Percentiles rank a stretch among this genome's conserved stretches.
These are phyloP conservation scores for Apiotrichum gracile DNA, from an alignment of 1,284 basidiomycete genomes.

Conservation along the genomic window DNA sequence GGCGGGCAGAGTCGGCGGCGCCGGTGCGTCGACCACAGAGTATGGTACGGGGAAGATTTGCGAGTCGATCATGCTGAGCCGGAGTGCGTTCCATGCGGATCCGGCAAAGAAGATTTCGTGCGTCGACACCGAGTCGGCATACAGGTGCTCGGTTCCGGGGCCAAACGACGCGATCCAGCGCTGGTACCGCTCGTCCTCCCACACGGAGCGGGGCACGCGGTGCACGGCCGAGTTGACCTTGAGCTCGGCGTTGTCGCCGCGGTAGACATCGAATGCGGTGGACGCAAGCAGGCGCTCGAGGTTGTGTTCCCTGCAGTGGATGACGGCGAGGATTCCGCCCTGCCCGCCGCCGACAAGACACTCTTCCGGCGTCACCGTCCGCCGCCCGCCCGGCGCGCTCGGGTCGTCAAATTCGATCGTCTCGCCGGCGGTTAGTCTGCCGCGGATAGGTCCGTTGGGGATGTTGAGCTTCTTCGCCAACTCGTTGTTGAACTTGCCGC, in stretches of 20 bases:
- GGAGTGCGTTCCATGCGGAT: conserved; percentile 64
- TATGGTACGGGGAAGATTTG: conserved; percentile 68
- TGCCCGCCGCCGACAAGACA: conserved; percentile 41
- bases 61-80: conserved; percentile 65
- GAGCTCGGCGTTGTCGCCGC: conserved; percentile 12
- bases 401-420: conserved; percentile 45
- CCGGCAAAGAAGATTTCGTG: conserved; percentile 71
- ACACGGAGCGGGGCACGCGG: conserved; percentile 59
- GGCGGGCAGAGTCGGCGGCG: conserved; percentile 13
- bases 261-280: conserved; percentile 53
- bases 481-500: conserved; percentile 77
- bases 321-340: conserved; percentile 36
- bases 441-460: conserved; percentile 54
- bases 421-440: conserved; percentile 47
- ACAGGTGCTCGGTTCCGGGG: conserved; percentile 59
- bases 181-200: conserved; percentile 64
- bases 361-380: conserved; percentile 46
- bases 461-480: conserved; percentile 66
- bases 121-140: conserved; percentile 59
- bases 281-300: conserved; percentile 48
- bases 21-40: conserved; percentile 42
- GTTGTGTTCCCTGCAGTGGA: conserved; percentile 33
- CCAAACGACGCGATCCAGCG: conserved; percentile 65
- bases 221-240: conserved; percentile 61
- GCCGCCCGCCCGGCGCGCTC: conserved; percentile 54